These are phyloP conservation scores for Orbilia quercus DNA, from an alignment of 2,329 filamentous ascomycete genomes.

Conservation along the genomic window DNA sequence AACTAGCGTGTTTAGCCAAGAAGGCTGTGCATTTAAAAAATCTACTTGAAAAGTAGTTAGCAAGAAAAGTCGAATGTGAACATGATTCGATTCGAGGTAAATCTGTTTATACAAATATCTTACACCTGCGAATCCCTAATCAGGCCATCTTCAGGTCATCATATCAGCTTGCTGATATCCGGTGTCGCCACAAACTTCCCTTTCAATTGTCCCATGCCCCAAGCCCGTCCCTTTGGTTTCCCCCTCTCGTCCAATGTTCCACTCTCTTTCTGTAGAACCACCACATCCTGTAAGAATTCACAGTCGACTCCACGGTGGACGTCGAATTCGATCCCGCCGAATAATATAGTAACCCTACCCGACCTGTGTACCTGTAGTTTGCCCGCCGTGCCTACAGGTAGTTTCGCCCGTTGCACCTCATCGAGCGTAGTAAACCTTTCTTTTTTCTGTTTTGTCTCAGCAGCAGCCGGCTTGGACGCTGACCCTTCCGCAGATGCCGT, in stretches of 20 bases:
- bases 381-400: conserved; percentile 70
- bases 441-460: conserved; percentile 26
- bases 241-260: conserved; percentile 58
- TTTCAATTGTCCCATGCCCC: conserved; percentile 72
- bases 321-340: conserved; percentile 72
- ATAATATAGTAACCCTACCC: conserved; percentile 72
- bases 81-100: background rate
- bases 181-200: conserved; percentile 74
- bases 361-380: conserved; percentile 73
- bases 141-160: conserved; percentile 13
- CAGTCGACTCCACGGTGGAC: conserved; percentile 70
- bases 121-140: conserved; percentile 21
- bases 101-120: conserved; percentile 33
- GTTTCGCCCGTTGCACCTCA: conserved; percentile 60
- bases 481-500: conserved; percentile 18
- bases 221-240: conserved; percentile 61
- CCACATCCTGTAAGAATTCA: conserved; percentile 72
- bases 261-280: conserved; percentile 62
- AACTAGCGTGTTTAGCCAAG: background rate
- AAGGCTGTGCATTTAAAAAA: background rate
- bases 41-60: too few relatives aligned
- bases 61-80: too few relatives aligned
- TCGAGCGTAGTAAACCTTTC: conserved; percentile 63
- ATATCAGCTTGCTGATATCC: conserved; percentile 62
- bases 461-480: conserved; percentile 20